A percentile compares a stretch with the other conserved stretches of the same genome.
These are phyloP conservation scores for Krasilnikovozyma curviuscula DNA, from an alignment of 768 basidiomycete species.

Conservation along the genomic window DNA sequence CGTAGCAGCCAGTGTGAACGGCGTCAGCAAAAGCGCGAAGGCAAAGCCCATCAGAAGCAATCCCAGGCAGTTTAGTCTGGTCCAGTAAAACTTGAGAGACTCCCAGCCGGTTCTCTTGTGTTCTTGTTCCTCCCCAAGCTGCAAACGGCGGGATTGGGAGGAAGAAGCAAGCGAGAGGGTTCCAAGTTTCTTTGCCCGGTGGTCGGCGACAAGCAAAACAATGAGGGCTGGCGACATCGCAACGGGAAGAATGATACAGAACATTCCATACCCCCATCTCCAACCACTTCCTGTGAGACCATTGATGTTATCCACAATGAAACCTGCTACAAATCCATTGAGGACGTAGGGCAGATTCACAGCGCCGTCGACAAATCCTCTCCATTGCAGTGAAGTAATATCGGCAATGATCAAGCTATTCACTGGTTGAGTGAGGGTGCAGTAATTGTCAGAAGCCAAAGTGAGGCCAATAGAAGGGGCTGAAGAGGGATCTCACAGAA, in stretches of 20 bases:
- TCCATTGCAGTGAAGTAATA: conserved; percentile 24
- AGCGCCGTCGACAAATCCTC: conserved; percentile 20
- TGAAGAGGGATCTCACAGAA: too few species aligned
- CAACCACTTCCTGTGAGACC: too few species aligned
- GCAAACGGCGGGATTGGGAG: conserved; percentile 15
- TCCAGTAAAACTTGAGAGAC: background rate
- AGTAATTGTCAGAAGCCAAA: too few species aligned
- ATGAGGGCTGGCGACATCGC: conserved; percentile 18
- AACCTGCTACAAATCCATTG: conserved; percentile 20
- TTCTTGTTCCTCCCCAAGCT: too few species aligned
- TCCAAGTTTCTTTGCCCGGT: conserved; percentile 18
- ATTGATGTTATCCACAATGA: conserved; percentile 21
- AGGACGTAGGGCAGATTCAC: conserved; percentile 21
- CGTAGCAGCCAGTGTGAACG: background rate
- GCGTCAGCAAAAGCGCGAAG: background rate
- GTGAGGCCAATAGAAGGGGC: too few species aligned
- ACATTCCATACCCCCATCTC: conserved; percentile 22
- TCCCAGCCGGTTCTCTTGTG: too few species aligned
- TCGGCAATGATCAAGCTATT: too few species aligned
- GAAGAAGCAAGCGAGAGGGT: conserved; percentile 18
- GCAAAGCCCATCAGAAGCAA: background rate
- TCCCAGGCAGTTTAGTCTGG: background rate
- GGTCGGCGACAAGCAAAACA: conserved; percentile 22
- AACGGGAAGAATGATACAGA: conserved; percentile 20
- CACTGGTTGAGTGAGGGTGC: too few species aligned